phyloP scores from a whole-genome alignment of 1,139 yeast species.

The Insectozyma bohioensis region DNA sequence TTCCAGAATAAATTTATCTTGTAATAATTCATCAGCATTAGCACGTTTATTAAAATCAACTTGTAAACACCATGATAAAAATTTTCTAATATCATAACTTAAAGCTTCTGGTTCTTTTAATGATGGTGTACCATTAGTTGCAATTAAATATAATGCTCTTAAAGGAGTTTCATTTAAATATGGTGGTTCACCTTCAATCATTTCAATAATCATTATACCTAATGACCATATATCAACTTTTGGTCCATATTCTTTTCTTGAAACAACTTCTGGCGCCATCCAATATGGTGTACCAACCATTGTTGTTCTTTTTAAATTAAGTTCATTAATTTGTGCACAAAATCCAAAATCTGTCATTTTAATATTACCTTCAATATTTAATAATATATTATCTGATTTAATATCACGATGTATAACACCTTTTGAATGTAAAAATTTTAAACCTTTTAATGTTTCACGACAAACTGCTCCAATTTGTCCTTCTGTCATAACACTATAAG shows the following conservation, averaged over 20 bases:
- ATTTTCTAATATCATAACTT: slow-evolving; percentile 62
- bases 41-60: slow-evolving; percentile 87
- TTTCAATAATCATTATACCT: slow-evolving; percentile 96
- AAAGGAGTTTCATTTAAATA: slow-evolving; percentile 93
- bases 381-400: slow-evolving; percentile 86
- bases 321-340: slow-evolving; percentile 94
- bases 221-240: slow-evolving; percentile 97
- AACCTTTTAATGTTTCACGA: slow-evolving; percentile 83
- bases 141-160: slow-evolving; percentile 86
- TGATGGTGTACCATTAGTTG: slow-evolving; percentile 94
- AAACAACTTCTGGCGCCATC: slow-evolving; percentile 99
- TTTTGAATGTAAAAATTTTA: slow-evolving; percentile 83
- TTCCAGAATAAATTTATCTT: slow-evolving; percentile 66
- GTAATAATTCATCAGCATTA: slow-evolving; percentile 71
- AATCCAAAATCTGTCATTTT: slow-evolving; percentile 89
- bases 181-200: slow-evolving; percentile 99
- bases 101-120: slow-evolving; percentile 86
- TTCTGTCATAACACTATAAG: slow-evolving; percentile 93
- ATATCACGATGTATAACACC: slow-evolving; percentile 97
- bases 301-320: slow-evolving; percentile 83
- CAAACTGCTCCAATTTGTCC: slow-evolving; percentile 98
- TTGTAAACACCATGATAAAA: slow-evolving; percentile 76
- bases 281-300: slow-evolving; percentile 99
- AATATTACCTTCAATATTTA: slow-evolving; percentile 82
- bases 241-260: slow-evolving; percentile 92